Percentiles rank a stretch among this genome's conserved stretches.
Conservation (phyloP, 805 yeast species). For the Yamadazyma sp. region DNA sequence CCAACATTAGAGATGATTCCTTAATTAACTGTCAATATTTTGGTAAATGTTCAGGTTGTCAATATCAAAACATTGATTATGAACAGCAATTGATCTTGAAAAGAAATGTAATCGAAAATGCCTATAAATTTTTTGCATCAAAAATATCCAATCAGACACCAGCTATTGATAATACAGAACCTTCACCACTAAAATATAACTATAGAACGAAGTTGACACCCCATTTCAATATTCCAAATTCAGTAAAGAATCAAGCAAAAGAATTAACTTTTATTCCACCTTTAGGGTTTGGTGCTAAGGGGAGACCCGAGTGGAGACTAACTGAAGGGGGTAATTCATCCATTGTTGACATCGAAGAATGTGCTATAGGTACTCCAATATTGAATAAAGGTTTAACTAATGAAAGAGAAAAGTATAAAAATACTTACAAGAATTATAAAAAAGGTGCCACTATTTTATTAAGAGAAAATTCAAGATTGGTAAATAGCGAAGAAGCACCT, state of each 20-base stretch:
- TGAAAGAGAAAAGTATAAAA: conserved; percentile 59
- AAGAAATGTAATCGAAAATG: conserved; percentile 71
- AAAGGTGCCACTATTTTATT: conserved; percentile 85
- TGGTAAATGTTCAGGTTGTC: conserved; percentile 94
- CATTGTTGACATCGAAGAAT: conserved; percentile 89
- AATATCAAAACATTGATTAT: conserved; percentile 78
- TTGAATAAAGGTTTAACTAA: conserved; percentile 70
- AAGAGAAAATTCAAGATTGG: conserved; percentile 66
- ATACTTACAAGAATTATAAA: conserved; percentile 47
- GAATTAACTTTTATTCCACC: conserved; percentile 49
- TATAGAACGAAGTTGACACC: conserved; percentile 96
- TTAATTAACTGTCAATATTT: conserved; percentile 78
- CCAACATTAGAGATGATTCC: conserved; percentile 47
- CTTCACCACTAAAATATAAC: conserved; percentile 71
- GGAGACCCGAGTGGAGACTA: conserved; percentile 67
- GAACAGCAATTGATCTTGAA: conserved; percentile 71
- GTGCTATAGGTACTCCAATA: conserved; percentile 81
- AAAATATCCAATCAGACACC: conserved; percentile 54
- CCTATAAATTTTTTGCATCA: conserved; percentile 76
- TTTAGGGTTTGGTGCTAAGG: conserved; percentile 87
- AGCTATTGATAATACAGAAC: conserved; percentile 56
- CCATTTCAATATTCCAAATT: conserved; percentile 80
- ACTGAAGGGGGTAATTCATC: conserved; percentile 56
- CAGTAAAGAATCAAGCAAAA: conserved; percentile 16
- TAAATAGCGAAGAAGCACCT: conserved; percentile 41